Base-by-base conservation (phyloP, 1,284 basidiomycete genomes). In the Cerioporus squamosus region DNA sequence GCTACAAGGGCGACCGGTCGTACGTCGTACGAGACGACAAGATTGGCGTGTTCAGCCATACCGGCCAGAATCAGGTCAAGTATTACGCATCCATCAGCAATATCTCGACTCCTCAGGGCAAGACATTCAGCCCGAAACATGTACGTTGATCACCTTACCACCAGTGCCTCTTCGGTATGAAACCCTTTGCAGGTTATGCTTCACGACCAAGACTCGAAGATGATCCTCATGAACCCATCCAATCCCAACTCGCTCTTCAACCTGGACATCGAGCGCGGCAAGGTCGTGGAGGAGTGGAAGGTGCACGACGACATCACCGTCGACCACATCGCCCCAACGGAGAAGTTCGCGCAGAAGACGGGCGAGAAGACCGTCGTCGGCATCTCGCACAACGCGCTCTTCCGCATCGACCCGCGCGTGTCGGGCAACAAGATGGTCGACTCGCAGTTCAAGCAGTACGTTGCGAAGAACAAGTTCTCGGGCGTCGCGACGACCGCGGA, bases 251-350 rank as follows among this genome's bases (percentile, higher is more conserved):
- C 95, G 0, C 77, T 99, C 38, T 98, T 89, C 78, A 89, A 83
- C 65, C 89, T 99, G 85, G 97, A 99, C 74, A 86, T 99, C 62
- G 94, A 97, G 74, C 90, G 90, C 44, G 97, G 95, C 49, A 97
- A 98, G 78, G 90, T 99, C 42, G 95, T 99, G 8, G 97, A 99
- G 70, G 97, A 99, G 74, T 98, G 95, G 96, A 97, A 96, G 73
- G 88, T 99, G 17, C 91, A 96, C 70, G 95, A 98, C 49, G 83
- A 91, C 68, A 82, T 98, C 57, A 81, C 83, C 15, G 93, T 98
- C 58, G 84, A 90, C 71, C 91, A 97, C 71, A 93, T 99, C 69
- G 86, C 97, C 1, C 96, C 97, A 4, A 90, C 94, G 68, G 90
- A 84, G 76, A 99, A 99, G 77, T 98, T 94, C 69, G 95, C 97